These are phyloP conservation scores for Choanephora cucurbitarum DNA, from an alignment of 371 early-diverging fungal species.

Conservation along the genomic window DNA sequence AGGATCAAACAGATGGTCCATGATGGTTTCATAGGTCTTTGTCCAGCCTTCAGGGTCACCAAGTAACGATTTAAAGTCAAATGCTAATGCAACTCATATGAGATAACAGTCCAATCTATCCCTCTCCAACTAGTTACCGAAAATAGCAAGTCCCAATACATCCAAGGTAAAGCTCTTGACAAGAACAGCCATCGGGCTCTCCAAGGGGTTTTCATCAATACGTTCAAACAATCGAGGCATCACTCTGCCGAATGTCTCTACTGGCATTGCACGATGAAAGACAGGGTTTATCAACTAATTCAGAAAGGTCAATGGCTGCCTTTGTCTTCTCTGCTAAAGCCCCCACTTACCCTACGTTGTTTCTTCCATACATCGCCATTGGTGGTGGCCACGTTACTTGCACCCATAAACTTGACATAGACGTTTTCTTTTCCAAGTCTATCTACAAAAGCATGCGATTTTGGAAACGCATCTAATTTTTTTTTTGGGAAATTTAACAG, in stretches of 20 bases:
- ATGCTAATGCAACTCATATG: constrained; percentile 8
- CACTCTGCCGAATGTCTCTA: constrained; percentile 28
- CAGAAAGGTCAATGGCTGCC: too few species aligned
- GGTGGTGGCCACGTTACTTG: constrained; percentile 26
- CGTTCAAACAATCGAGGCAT: constrained; percentile 18
- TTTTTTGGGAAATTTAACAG: too few species aligned
- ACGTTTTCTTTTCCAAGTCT: constrained; percentile 12
- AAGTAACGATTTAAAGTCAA: constrained; percentile 30
- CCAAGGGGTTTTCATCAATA: constrained; percentile 22
- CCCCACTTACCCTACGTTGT: constrained; percentile 31
- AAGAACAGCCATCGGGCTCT: constrained; percentile 1
- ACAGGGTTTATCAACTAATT: constrained; percentile 41
- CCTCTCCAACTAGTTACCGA: too few species aligned
- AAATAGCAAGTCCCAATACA: constrained; percentile 35
- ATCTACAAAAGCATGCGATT: constrained; percentile 12
- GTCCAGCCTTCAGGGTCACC: constrained; percentile 36
- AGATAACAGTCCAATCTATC: not conserved
- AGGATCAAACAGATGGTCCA: constrained; percentile 19
- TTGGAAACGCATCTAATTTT: constrained; percentile 8
- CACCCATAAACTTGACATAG: constrained; percentile 27
- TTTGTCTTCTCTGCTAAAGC: not conserved
- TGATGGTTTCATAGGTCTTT: constrained; percentile 23
- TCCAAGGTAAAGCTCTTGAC: constrained; percentile 39
- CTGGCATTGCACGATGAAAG: constrained; percentile 37
- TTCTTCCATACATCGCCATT: constrained; percentile 44